A percentile compares a stretch with the other conserved stretches of the same genome.
Conservation (phyloP, 768 basidiomycete species). For the Cyathus striatus region DNA sequence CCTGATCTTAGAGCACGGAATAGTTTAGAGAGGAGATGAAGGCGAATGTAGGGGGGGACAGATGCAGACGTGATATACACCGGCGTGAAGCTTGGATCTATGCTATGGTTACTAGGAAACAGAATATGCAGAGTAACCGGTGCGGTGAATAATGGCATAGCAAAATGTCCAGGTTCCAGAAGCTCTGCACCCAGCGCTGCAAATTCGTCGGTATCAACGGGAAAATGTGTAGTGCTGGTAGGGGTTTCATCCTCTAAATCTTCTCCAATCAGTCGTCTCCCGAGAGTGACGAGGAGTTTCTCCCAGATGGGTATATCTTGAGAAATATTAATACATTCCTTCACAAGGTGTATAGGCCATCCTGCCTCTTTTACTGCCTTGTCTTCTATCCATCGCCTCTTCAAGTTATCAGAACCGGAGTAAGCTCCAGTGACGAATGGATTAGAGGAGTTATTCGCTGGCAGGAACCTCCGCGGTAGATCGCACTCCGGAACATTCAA, state of each 20-base stretch:
- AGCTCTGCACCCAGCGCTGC: slow-evolving; percentile 54
- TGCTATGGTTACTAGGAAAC: slow-evolving; percentile 36
- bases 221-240: slow-evolving; percentile 4
- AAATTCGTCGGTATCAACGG: slow-evolving; percentile 40
- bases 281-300: slow-evolving; percentile 48
- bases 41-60: slow-evolving; percentile 74
- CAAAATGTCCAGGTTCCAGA: slow-evolving; percentile 38
- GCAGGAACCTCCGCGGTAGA: slow-evolving; percentile 69
- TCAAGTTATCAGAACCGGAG: slow-evolving; percentile 57
- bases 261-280: slow-evolving; percentile 49
- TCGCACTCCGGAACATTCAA: slow-evolving; percentile 85
- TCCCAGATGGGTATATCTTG: slow-evolving; percentile 43
- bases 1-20: slow-evolving; percentile 49
- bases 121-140: slow-evolving; percentile 67
- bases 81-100: slow-evolving; percentile 48
- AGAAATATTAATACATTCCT: slow-evolving; percentile 38
- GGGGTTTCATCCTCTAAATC: slow-evolving; percentile 11
- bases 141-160: slow-evolving; percentile 61
- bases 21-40: slow-evolving; percentile 71
- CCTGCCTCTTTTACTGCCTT: slow-evolving; percentile 80
- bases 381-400: slow-evolving; percentile 75
- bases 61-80: slow-evolving; percentile 71
- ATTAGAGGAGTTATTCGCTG: slow-evolving; percentile 58
- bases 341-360: slow-evolving; percentile 70
- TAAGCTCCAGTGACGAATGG: slow-evolving; percentile 65